Conservation (phyloP, 1,284 basidiomycete genomes). For the Apiotrichum akiyoshidainum region DNA sequence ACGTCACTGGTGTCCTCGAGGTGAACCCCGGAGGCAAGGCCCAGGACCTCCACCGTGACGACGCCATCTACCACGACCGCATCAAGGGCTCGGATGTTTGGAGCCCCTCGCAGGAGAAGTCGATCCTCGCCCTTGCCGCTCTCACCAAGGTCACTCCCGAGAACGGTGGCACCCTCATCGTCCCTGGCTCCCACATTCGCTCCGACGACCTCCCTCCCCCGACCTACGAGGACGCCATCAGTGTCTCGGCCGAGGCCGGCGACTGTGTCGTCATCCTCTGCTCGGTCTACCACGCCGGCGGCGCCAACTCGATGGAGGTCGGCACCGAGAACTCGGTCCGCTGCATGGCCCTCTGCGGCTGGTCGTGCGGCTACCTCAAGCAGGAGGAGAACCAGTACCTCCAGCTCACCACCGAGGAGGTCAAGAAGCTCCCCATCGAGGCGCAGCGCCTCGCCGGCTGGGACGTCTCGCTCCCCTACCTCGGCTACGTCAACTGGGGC, state of each 20-base stretch:
- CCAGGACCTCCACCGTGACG: constrained; percentile 23
- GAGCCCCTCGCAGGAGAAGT: constrained; percentile 18
- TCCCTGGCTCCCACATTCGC: constrained; percentile 22
- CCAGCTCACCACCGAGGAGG: constrained; percentile 18
- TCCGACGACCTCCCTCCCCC: constrained; percentile 20
- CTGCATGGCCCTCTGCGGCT: constrained; percentile 17
- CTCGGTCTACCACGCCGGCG: constrained; percentile 21
- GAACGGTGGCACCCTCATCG: constrained; percentile 23
- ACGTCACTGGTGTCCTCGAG: constrained; percentile 21
- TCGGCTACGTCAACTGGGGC: constrained; percentile 22
- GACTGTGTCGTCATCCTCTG: constrained; percentile 23
- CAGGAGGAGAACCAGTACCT: constrained; percentile 27
- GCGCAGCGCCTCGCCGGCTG: constrained; percentile 21
- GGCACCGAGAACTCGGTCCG: constrained; percentile 16
- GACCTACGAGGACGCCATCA: constrained; percentile 20
- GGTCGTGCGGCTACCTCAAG: constrained; percentile 20
- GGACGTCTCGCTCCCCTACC: constrained; percentile 20
- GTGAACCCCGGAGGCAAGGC: constrained; percentile 21
- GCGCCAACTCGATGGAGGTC: constrained; percentile 17
- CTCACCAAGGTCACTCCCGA: constrained; percentile 17
- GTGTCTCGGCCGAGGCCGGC: constrained; percentile 16
- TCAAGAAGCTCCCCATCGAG: constrained; percentile 17
- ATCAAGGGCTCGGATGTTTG: constrained; percentile 19
- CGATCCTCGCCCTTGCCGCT: constrained; percentile 16
- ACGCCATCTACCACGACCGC: constrained; percentile 21